These are phyloP conservation scores for Bauhinia variegata DNA, from an alignment of 306 rosid species.

Conservation along the genomic window DNA sequence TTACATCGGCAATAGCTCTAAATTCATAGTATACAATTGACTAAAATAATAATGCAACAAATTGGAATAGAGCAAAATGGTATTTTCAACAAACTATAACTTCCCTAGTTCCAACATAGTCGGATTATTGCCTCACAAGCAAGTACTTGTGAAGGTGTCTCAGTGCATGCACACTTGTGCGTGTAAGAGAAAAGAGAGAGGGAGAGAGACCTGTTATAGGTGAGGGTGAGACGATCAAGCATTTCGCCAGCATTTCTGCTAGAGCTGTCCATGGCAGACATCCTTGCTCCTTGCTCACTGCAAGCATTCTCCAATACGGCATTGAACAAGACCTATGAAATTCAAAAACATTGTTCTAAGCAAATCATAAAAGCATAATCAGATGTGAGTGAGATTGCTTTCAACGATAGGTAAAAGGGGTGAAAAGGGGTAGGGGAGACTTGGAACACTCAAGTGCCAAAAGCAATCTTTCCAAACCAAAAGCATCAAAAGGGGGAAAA, in stretches of 20 bases:
- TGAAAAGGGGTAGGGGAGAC: no score
- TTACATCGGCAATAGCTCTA: not conserved
- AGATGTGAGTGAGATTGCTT: constrained; percentile 6
- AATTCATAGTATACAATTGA: not conserved
- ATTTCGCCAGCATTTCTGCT: constrained; percentile 99
- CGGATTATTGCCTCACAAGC: no score
- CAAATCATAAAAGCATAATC: not conserved
- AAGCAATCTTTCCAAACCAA: not conserved
- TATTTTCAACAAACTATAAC: not conserved
- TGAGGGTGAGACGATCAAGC: constrained; percentile 98
- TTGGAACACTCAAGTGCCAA: not conserved
- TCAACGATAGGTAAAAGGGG: not conserved
- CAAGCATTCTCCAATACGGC: constrained; percentile 97
- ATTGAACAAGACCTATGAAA: constrained; percentile 77
- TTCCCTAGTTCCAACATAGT: no score
- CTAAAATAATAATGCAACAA: not conserved
- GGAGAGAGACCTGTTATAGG: constrained; percentile 77
- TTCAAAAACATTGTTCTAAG: not conserved
- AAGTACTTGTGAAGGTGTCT: not conserved
- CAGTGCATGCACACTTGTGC: no score
- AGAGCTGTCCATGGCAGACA: constrained; percentile 99
- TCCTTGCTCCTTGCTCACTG: constrained; percentile 99
- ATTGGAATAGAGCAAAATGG: not conserved
- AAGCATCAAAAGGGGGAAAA: not conserved
- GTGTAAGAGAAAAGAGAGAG: constrained; percentile 18